phyloP scores from a whole-genome alignment of 2,329 filamentous ascomycete genomes.

The Fusarium nygamai region DNA sequence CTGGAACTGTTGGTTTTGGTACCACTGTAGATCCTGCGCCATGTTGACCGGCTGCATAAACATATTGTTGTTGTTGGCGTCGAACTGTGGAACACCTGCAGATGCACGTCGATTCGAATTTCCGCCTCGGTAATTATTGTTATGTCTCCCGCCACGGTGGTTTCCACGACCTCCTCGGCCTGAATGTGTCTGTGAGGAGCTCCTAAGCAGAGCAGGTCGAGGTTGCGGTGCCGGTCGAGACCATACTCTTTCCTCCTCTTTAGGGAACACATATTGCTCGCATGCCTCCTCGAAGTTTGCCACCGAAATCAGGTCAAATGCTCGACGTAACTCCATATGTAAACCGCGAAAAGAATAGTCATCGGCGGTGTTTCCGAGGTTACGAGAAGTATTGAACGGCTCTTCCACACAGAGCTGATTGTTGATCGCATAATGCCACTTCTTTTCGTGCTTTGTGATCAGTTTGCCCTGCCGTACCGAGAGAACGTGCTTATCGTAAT shows the following conservation, averaged over 20 bases:
- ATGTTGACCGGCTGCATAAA: conserved; percentile 57
- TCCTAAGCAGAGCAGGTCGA: conserved; percentile 67
- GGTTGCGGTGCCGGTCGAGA: conserved; percentile 65
- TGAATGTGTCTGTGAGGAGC: conserved; percentile 68
- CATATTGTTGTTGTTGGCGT: conserved; percentile 51
- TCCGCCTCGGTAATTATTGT: conserved; percentile 55
- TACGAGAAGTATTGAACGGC: conserved; percentile 89
- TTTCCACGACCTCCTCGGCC: conserved; percentile 60
- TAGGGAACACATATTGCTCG: conserved; percentile 87
- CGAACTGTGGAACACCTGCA: conserved; percentile 61
- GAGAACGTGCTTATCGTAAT: conserved; percentile 85
- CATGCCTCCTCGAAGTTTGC: conserved; percentile 86
- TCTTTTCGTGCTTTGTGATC: conserved; percentile 84
- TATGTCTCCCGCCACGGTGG: conserved; percentile 60
- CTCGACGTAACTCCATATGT: conserved; percentile 87
- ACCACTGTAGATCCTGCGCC: conserved; percentile 61
- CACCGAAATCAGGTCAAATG: conserved; percentile 83
- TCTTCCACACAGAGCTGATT: conserved; percentile 95
- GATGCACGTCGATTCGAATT: conserved; percentile 63
- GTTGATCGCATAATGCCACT: conserved; percentile 82
- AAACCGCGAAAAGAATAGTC: conserved; percentile 93
- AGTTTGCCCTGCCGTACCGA: conserved; percentile 86
- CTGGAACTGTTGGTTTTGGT: conserved; percentile 55
- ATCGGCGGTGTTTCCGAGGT: conserved; percentile 95
- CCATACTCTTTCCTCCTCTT: conserved; percentile 76